phyloP scores from a whole-genome alignment of 2,329 filamentous ascomycete genomes.

The Aureobasidium namibiae region DNA sequence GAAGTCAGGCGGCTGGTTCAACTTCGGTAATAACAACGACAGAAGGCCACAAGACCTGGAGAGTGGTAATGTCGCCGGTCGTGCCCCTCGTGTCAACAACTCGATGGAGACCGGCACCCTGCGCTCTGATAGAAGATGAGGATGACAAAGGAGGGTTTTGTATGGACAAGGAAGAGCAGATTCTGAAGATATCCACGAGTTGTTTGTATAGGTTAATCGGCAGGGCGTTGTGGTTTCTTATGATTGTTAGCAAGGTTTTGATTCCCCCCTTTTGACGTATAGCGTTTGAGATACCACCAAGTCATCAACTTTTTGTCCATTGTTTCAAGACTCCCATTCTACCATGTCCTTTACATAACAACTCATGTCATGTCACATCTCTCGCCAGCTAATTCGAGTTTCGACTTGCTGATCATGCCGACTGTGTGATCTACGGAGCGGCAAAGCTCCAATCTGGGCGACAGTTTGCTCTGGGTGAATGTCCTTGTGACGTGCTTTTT shows the following conservation, averaged over 20 bases:
- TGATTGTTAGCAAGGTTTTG: background rate
- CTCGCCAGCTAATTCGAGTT: too few relatives aligned
- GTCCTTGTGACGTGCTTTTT: background rate
- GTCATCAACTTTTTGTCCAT: background rate
- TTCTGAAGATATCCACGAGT: background rate
- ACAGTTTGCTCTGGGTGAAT: background rate
- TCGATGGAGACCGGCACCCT: constrained; percentile 12
- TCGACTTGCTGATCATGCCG: background rate
- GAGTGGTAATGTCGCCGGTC: background rate
- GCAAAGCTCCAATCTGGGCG: background rate
- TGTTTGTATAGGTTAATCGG: background rate
- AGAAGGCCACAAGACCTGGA: constrained; percentile 13
- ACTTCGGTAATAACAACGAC: constrained; percentile 5
- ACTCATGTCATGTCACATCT: background rate
- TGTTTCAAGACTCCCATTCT: background rate
- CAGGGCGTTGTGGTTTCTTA: background rate
- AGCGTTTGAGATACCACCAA: constrained; percentile 5
- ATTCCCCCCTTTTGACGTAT: background rate
- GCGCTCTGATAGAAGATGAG: background rate
- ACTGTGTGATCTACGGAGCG: background rate
- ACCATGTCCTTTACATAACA: background rate
- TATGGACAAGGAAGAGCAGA: background rate
- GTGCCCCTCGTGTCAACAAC: background rate
- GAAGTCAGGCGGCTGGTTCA: constrained; percentile 9
- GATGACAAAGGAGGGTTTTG: background rate